Evolutionary conservation across 2,329 filamentous ascomycete species (phyloP).

Genomic region (Sclerotinia spermophila): DNA sequence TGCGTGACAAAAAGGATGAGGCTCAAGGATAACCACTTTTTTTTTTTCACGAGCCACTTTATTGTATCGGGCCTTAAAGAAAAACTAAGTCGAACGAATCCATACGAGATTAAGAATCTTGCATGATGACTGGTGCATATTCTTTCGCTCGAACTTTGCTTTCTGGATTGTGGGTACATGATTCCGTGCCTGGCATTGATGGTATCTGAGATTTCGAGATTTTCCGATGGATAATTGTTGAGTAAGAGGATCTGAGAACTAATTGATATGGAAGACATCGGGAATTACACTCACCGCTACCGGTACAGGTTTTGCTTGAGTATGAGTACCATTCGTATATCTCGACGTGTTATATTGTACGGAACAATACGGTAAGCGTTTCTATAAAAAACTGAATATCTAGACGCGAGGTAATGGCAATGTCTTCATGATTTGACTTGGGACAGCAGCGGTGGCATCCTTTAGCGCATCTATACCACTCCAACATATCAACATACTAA

Average conservation of each 20-base stretch:
- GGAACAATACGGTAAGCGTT: neutral
- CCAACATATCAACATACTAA: neutral
- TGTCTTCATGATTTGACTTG: neutral
- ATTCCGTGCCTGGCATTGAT: slow-evolving; percentile 8
- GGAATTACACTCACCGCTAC: neutral
- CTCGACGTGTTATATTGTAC: neutral
- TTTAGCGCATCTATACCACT: neutral
- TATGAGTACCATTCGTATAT: neutral
- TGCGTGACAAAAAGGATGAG: slow-evolving; percentile 10
- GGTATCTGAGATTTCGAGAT: slow-evolving; percentile 10
- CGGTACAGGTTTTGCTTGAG: neutral
- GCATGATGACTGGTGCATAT: neutral
- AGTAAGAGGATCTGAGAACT: neutral
- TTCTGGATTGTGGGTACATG: neutral
- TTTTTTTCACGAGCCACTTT: neutral
- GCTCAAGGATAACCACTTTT: slow-evolving; percentile 3
- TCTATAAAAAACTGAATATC: neutral
- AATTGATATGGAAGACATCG: neutral
- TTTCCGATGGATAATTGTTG: slow-evolving; percentile 8
- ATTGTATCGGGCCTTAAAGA: slow-evolving; percentile 9
- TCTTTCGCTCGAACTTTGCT: neutral
- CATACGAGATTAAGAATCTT: neutral
- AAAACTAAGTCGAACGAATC: neutral
- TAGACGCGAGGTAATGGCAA: neutral
- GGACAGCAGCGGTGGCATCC: neutral